Conservation (phyloP, 2,329 filamentous ascomycete genomes). For the Aureobasidium melanogenum region DNA sequence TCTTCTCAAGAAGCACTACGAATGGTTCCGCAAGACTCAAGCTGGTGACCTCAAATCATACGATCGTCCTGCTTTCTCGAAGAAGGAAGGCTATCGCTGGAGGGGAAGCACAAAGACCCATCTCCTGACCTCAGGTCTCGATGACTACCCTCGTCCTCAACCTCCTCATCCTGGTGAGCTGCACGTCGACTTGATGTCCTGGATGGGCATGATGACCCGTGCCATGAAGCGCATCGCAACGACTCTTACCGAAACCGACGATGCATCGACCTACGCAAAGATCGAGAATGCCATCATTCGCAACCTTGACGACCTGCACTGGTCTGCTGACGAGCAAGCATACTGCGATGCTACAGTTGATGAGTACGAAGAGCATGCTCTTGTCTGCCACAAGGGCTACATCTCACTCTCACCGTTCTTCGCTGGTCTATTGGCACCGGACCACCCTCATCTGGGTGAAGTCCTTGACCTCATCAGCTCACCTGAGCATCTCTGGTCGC, state of each 20-base stretch:
- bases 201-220: slow-evolving; percentile 94
- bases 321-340: slow-evolving; percentile 68
- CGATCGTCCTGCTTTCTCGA: slow-evolving; percentile 78
- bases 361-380: slow-evolving; percentile 79
- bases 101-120: slow-evolving; percentile 79
- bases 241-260: slow-evolving; percentile 66
- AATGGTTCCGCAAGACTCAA: slow-evolving; percentile 93
- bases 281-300: slow-evolving; percentile 68
- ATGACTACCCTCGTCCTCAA: slow-evolving; percentile 90
- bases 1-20: slow-evolving; percentile 77
- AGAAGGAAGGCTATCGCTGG: slow-evolving; percentile 93
- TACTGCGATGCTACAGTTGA: slow-evolving; percentile 96
- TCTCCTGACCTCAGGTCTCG: slow-evolving; percentile 84
- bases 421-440: slow-evolving; percentile 64
- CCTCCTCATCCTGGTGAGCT: slow-evolving; percentile 93
- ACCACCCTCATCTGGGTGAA: slow-evolving; percentile 65
- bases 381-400: slow-evolving; percentile 96
- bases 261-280: slow-evolving; percentile 61
- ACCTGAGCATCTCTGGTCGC: slow-evolving; percentile 80
- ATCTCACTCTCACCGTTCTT: slow-evolving; percentile 90
- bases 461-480: slow-evolving; percentile 71
- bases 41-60: slow-evolving; percentile 83
- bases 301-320: slow-evolving; percentile 91
- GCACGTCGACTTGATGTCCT: slow-evolving; percentile 87
- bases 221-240: slow-evolving; percentile 73